Base-by-base conservation (phyloP, 768 basidiomycete species). In the Hygrophorus russula region DNA sequence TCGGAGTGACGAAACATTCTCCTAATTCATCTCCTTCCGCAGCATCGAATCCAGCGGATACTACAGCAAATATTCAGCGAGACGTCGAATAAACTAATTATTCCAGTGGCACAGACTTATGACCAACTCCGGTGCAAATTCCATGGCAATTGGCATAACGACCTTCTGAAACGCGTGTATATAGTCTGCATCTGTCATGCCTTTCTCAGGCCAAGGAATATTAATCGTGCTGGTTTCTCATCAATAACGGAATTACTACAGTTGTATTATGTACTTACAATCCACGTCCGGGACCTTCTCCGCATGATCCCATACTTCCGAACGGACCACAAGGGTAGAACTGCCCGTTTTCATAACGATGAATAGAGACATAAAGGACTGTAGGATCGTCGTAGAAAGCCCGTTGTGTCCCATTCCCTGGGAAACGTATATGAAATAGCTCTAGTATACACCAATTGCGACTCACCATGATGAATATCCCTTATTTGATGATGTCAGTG, bases 11-110 rank as follows among this genome's bases (percentile, higher is more conserved):
- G 51, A 79, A 69, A 53, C 93, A 97, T 63, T 83, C 84, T 29
- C 96, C 96, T 3, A 99, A 71, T 30, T 80, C 78, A 54, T 99
- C 96, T 3, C 96, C 96, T 20, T 73, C 75, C 0, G 96, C 96
- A 7, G 96, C 96, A 55, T 99, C 96, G 56, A 97, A 99, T 2
- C 96, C 96, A 13, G 96, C 91, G 6, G 94, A 97, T 54, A 99
- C 96, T 99, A 45, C 5, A 18, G 12, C 19, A 11, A 55, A 5
- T 13, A 17, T 14, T 41, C 7, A n/a, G 27, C 17, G 8, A 13
- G 29, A 14, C 19, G 17, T 27, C n/a, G 41, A 37, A 44, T 14
- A n/a, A 32, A 33, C 10, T 27, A 13, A 7, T 24, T 44, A 14
- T 28, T 14, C 7, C 24, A 24, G 7, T 48, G 14, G 48, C 4